Conservation (phyloP, 1,284 basidiomycete genomes). For the Afroboletus lepidellus region DNA sequence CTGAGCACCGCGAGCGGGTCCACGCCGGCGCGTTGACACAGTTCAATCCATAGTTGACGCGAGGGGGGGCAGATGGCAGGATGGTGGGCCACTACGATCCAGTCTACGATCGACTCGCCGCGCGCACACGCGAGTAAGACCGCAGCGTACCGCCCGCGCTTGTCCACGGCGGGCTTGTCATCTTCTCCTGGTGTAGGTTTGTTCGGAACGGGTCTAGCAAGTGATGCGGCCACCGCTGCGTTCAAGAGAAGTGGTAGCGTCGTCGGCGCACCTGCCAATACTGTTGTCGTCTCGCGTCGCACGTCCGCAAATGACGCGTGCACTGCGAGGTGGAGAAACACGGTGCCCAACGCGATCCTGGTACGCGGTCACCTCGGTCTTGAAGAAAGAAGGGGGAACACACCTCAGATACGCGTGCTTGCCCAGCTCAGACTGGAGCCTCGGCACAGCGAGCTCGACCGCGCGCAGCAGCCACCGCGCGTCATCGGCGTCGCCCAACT, state of each 20-base stretch:
- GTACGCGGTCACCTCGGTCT: not conserved
- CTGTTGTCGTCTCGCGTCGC: conserved; percentile 46
- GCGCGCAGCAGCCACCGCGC: conserved; percentile 81
- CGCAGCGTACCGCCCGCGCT: conserved; percentile 47
- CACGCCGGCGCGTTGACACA: conserved; percentile 65
- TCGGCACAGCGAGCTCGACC: conserved; percentile 50
- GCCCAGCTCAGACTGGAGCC: conserved; percentile 51
- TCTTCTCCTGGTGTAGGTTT: conserved; percentile 23
- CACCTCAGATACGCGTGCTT: conserved; percentile 63
- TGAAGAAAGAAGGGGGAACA: not conserved
- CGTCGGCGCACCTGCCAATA: conserved; percentile 40
- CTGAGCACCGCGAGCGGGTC: conserved; percentile 68
- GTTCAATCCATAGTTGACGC: conserved; percentile 79
- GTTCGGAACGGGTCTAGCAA: conserved; percentile 32
- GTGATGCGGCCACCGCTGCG: conserved; percentile 43
- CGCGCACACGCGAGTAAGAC: conserved; percentile 53
- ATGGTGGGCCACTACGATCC: conserved; percentile 76
- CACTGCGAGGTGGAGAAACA: conserved; percentile 67
- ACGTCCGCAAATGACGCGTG: conserved; percentile 54
- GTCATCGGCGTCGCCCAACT: conserved; percentile 62
- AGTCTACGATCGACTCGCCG: conserved; percentile 48
- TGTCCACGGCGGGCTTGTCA: conserved; percentile 40
- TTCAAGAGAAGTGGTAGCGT: conserved; percentile 48
- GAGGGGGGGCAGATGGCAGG: conserved; percentile 58
- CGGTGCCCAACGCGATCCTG: conserved; percentile 62